These are phyloP conservation scores for Ampelocalamus luodianensis DNA, from an alignment of 176 grass and related monocot species.

Conservation along the genomic window DNA sequence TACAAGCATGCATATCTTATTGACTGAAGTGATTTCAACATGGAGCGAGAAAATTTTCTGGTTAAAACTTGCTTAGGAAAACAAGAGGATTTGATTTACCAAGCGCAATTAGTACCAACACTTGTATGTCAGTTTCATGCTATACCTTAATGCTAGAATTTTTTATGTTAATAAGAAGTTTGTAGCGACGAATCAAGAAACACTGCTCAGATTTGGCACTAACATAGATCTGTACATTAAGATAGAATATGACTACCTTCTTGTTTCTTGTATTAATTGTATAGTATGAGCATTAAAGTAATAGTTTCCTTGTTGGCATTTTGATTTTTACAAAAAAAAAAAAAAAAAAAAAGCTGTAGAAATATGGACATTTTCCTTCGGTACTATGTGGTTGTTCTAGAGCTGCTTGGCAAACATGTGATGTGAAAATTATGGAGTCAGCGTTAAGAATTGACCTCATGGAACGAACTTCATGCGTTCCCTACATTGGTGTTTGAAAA, in stretches of 20 bases:
- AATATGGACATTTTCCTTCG: neutral
- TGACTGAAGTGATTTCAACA: too few relatives aligned
- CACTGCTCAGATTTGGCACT: neutral
- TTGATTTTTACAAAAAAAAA: neutral
- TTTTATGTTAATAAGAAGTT: neutral
- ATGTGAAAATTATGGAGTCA: neutral
- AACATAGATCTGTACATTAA: neutral
- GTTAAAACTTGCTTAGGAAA: neutral
- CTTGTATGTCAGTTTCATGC: neutral
- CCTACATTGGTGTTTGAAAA: neutral
- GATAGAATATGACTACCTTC: neutral
- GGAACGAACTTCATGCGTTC: neutral
- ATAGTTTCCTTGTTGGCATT: neutral
- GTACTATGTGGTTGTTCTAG: neutral
- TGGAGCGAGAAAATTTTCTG: neutral
- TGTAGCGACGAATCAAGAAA: neutral
- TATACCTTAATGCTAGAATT: neutral
- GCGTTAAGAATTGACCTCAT: neutral
- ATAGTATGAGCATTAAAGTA: neutral
- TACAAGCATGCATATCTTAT: neutral
- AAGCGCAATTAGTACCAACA: neutral
- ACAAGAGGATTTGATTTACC: neutral
- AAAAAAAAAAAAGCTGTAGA: neutral
- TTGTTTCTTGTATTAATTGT: neutral
- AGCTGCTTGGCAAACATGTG: neutral